These are phyloP conservation scores for Acephala macrosclerotiorum DNA, from an alignment of 2,329 filamentous ascomycete genomes.

Conservation along the genomic window DNA sequence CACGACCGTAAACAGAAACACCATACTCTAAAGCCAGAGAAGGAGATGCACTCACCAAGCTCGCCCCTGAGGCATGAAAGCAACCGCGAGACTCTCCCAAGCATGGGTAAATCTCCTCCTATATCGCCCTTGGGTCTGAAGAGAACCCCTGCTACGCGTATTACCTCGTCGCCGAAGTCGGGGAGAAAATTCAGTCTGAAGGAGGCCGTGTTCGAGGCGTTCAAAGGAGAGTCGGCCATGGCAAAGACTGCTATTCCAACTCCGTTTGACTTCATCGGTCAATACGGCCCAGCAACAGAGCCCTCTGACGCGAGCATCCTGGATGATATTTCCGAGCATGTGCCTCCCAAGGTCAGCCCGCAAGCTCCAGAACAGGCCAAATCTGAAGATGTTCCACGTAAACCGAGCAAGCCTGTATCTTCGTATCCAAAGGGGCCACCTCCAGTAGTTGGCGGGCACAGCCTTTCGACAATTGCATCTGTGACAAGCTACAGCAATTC, in stretches of 20 bases:
- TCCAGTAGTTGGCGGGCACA: conserved; percentile 37
- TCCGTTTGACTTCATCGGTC: conserved; percentile 36
- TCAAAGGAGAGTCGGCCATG: conserved; percentile 64
- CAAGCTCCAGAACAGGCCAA: conserved; percentile 19
- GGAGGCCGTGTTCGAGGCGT: conserved; percentile 66
- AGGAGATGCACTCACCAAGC: conserved; percentile 39
- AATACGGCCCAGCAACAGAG: conserved; percentile 27
- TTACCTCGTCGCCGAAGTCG: conserved; percentile 56
- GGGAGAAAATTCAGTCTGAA: conserved; percentile 59
- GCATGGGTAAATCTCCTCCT: conserved; percentile 35
- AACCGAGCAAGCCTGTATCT: conserved; percentile 26
- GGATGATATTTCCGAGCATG: conserved; percentile 23
- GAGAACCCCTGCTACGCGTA: conserved; percentile 63
- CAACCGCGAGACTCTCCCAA: conserved; percentile 40
- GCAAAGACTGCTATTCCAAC: conserved; percentile 32
- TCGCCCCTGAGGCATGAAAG: conserved; percentile 36
- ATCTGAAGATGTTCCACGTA: conserved; percentile 23
- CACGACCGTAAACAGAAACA: conserved; percentile 22
- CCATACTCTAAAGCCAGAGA: conserved; percentile 31
- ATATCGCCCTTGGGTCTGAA: conserved; percentile 52
- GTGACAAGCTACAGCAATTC: conserved; percentile 38
- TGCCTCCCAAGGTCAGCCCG: conserved; percentile 18
- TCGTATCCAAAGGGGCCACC: conserved; percentile 30
- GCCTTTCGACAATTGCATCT: conserved; percentile 43
- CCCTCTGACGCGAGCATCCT: conserved; percentile 18